Conservation (phyloP, 768 basidiomycete species). For the Lentinula raphanica region DNA sequence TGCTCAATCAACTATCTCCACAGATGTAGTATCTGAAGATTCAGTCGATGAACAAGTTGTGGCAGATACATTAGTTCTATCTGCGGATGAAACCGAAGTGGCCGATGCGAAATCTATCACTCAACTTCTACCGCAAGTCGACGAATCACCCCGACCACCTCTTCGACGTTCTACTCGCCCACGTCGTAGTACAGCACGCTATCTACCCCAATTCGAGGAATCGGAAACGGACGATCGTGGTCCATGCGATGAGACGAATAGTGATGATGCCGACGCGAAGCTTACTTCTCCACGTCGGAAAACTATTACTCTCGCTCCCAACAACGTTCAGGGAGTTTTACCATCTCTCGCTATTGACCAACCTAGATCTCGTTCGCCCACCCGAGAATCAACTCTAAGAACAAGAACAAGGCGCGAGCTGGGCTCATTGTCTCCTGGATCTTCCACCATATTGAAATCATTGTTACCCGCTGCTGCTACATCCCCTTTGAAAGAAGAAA, state of each 20-base stretch:
- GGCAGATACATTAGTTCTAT: slow-evolving; percentile 7
- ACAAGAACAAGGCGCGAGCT: slow-evolving; percentile 35
- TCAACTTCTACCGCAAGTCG: not conserved
- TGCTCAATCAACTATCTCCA: not conserved
- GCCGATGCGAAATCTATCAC: not conserved
- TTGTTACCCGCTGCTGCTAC: slow-evolving; percentile 24
- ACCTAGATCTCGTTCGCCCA: not conserved
- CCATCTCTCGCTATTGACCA: not conserved
- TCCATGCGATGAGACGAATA: not conserved
- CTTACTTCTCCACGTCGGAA: not conserved
- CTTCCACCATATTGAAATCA: slow-evolving; percentile 37
- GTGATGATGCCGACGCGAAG: not conserved
- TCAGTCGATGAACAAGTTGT: slow-evolving; percentile 14
- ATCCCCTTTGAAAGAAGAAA: slow-evolving; percentile 12
- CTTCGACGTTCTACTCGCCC: slow-evolving; percentile 35
- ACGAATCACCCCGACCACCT: slow-evolving; percentile 16
- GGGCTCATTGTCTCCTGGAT: slow-evolving; percentile 57
- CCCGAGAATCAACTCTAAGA: slow-evolving; percentile 1
- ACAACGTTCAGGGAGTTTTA: not conserved
- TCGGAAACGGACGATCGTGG: too few species aligned
- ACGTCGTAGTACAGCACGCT: slow-evolving; percentile 25
- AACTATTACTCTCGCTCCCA: not conserved
- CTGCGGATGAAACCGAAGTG: not conserved
- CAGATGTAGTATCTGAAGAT: not conserved
- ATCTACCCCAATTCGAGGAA: slow-evolving; percentile 16